Conservation (phyloP, 371 early-diverging fungal species). For the Catenaria anguillulae region DNA sequence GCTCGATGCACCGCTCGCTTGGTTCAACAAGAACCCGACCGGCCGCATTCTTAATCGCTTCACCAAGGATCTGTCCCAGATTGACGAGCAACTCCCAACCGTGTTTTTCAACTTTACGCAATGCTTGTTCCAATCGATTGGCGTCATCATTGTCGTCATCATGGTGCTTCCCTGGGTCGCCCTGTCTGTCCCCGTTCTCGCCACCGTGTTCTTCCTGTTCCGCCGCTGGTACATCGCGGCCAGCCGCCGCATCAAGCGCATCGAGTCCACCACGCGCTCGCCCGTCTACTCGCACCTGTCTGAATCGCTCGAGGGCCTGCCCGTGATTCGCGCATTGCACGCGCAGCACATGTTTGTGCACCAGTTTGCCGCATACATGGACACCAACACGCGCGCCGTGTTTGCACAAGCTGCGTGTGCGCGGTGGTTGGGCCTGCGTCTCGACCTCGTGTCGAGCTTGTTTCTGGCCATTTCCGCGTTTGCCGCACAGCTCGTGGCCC, state of each 20-base stretch:
- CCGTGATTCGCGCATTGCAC: conserved; percentile 62
- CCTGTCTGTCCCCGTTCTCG: conserved; percentile 20
- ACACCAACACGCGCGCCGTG: conserved; percentile 31
- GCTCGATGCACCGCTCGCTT: background rate
- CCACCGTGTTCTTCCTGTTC: conserved; percentile 15
- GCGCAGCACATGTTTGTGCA: conserved; percentile 40
- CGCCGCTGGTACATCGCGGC: conserved; percentile 16
- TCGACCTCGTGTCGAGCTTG: conserved; percentile 6
- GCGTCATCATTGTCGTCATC: conserved; percentile 17
- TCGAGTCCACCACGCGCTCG: conserved; percentile 27
- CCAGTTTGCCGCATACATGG: conserved; percentile 36
- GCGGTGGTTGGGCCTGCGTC: conserved; percentile 9
- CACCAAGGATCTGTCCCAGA: conserved; percentile 12
- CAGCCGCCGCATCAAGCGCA: conserved; percentile 15
- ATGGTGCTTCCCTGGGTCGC: conserved; percentile 22
- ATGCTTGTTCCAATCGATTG: conserved; percentile 12
- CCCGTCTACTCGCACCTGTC: conserved; percentile 18
- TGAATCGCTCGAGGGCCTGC: conserved; percentile 36
- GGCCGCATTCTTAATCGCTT: conserved; percentile 4
- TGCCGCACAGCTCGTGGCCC: background rate
- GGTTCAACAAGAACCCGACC: background rate
- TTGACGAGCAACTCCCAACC: conserved; percentile 20
- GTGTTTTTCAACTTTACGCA: conserved; percentile 24
- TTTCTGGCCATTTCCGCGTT: conserved; percentile 7
- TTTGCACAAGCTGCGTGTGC: conserved; percentile 1